Evolutionary conservation across 768 basidiomycete genomes (phyloP).

Genomic region (Tremella yokohamensis): DNA sequence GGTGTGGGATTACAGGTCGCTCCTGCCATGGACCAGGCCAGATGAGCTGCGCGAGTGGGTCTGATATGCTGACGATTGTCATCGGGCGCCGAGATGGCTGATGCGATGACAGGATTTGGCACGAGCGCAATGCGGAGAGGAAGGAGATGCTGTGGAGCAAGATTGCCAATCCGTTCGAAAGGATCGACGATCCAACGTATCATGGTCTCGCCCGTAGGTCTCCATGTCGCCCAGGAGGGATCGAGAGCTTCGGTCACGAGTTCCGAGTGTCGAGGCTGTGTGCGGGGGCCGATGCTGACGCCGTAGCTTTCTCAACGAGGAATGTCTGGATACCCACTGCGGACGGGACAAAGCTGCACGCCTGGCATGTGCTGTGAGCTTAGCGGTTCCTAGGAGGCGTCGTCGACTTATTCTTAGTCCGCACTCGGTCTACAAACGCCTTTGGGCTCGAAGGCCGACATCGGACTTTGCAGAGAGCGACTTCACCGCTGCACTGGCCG

Average conservation of each 20-base stretch:
- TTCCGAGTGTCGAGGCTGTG: background rate
- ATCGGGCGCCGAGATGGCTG: too few relatives aligned
- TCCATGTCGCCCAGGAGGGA: background rate
- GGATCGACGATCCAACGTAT: background rate
- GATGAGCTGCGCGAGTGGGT: too few relatives aligned
- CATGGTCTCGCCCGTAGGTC: slow-evolving; percentile 1
- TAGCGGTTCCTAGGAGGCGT: background rate
- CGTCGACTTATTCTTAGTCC: background rate
- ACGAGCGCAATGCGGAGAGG: background rate
- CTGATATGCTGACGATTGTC: too few relatives aligned
- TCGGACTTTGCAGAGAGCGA: background rate
- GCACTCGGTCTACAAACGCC: slow-evolving; percentile 2
- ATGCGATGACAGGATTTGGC: background rate
- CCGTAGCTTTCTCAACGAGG: background rate
- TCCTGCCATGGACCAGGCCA: too few relatives aligned
- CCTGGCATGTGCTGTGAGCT: slow-evolving; percentile 2
- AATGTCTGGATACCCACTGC: slow-evolving; percentile 1
- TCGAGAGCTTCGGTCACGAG: background rate
- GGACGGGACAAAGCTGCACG: slow-evolving; percentile 3
- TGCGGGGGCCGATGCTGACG: background rate
- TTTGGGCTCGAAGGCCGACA: background rate
- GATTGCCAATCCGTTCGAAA: background rate
- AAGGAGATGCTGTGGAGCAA: background rate
- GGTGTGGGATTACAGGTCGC: too few relatives aligned
- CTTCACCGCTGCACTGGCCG: background rate